Evolutionary conservation across 495 filamentous ascomycete genomes (phyloP).

Genomic region (Pyronema omphalodes): DNA sequence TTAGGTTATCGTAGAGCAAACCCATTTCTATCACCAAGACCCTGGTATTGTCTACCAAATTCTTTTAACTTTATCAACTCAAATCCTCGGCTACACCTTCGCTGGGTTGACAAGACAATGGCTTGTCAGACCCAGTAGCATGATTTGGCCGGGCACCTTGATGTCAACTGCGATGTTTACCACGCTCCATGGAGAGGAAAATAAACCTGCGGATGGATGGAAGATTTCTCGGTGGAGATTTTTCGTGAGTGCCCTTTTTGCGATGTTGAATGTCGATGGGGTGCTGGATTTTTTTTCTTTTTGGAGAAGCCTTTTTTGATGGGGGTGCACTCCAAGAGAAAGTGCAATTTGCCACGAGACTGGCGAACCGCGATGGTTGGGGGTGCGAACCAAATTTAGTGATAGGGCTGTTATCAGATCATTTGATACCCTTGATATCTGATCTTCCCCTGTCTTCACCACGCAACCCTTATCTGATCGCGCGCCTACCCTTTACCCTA

Average conservation of each 20-base stretch:
- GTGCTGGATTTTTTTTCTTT: background rate
- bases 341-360: too few species aligned
- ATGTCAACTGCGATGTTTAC: conserved; percentile 76
- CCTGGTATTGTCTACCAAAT: conserved; percentile 57
- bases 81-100: conserved; percentile 69
- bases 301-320: background rate
- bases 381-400: background rate
- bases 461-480: too few species aligned
- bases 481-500: too few species aligned
- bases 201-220: conserved; percentile 70
- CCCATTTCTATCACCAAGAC: conserved; percentile 69
- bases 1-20: conserved; percentile 67
- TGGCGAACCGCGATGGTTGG: too few species aligned
- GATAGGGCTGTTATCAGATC: conserved; percentile 13
- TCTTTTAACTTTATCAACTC: conserved; percentile 63
- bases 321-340: too few species aligned
- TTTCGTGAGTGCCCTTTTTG: conserved; percentile 36
- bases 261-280: too few species aligned
- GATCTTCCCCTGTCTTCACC: too few species aligned
- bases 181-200: conserved; percentile 68
- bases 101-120: conserved; percentile 60
- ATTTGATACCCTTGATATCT: conserved; percentile 3
- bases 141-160: conserved; percentile 84
- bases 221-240: conserved; percentile 61
- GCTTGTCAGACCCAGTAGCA: conserved; percentile 65